These are phyloP conservation scores for Aechmea fasciata DNA, from an alignment of 176 grass and related monocot genomes.

Conservation along the genomic window DNA sequence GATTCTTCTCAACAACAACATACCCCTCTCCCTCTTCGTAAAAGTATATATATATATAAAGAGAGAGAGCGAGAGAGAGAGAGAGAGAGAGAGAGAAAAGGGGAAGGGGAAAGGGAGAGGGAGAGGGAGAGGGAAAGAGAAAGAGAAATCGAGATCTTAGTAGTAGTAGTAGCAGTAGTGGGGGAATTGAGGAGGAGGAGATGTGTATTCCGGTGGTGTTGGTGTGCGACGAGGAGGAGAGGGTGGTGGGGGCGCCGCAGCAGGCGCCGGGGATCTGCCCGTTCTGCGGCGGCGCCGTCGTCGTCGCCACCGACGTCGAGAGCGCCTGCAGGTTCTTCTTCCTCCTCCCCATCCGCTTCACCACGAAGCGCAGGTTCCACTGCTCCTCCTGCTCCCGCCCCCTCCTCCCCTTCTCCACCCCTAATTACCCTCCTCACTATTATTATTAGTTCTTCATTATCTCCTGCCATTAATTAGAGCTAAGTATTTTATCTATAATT, in stretches of 20 bases:
- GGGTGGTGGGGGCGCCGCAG: conserved; percentile 37
- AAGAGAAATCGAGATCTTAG: not conserved
- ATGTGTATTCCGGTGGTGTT: conserved; percentile 52
- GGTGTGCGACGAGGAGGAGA: conserved; percentile 41
- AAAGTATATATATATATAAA: too few species aligned
- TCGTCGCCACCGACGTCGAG: conserved; percentile 51
- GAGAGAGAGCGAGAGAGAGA: not conserved
- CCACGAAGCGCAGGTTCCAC: conserved; percentile 33
- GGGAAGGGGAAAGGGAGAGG: too few species aligned
- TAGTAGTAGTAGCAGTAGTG: too few species aligned
- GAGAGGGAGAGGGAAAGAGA: not conserved
- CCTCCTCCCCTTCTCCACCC: conserved; percentile 17
- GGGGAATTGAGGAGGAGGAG: not conserved
- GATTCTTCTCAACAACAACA: too few species aligned
- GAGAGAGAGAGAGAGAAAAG: not conserved
- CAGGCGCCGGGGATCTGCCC: conserved; percentile 55
- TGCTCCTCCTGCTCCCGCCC: conserved; percentile 50
- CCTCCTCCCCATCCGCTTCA: conserved; percentile 44
- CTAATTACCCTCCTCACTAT: too few species aligned
- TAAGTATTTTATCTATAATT: too few species aligned
- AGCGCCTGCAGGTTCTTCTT: conserved; percentile 50
- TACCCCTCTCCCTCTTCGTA: too few species aligned
- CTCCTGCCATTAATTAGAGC: too few species aligned
- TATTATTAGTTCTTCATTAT: too few species aligned
- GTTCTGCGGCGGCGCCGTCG: conserved; percentile 48